phyloP scores from a whole-genome alignment of 192 early-diverging fungal species.

The Coemansia sp. region DNA sequence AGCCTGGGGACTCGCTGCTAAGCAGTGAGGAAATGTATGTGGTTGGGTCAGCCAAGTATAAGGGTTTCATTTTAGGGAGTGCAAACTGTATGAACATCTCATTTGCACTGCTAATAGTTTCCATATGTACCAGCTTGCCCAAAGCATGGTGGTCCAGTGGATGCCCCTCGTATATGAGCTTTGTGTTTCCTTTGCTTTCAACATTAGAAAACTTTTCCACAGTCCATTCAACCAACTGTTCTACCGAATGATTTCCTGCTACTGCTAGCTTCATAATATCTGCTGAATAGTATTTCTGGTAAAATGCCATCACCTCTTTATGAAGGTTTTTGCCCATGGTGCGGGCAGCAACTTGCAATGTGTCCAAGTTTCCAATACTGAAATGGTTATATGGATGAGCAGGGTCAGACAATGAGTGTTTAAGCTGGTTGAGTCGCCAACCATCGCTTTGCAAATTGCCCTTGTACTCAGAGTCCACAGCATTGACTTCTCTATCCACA shows the following conservation, averaged over 20 bases:
- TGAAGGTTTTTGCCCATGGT: neutral
- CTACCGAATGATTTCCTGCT: slow-evolving; percentile 74
- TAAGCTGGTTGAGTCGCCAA: slow-evolving; percentile 3
- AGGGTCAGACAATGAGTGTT: slow-evolving; percentile 36
- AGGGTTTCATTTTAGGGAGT: neutral
- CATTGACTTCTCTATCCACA: slow-evolving; percentile 83
- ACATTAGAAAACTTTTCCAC: slow-evolving; percentile 78
- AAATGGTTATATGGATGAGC: slow-evolving; percentile 56
- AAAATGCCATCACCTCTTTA: slow-evolving; percentile 76
- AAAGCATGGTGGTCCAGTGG: slow-evolving; percentile 69
- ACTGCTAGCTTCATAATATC: slow-evolving; percentile 89
- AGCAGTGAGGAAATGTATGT: neutral
- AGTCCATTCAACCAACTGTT: slow-evolving; percentile 71
- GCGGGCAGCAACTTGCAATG: slow-evolving; percentile 55
- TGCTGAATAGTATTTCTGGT: slow-evolving; percentile 82
- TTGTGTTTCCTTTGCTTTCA: slow-evolving; percentile 64
- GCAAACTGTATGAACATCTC: neutral
- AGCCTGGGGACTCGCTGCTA: neutral
- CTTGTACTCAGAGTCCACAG: slow-evolving; percentile 92
- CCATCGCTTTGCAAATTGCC: slow-evolving; percentile 73
- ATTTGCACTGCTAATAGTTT: neutral
- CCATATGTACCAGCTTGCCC: slow-evolving; percentile 62
- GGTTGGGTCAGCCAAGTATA: neutral
- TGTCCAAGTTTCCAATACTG: slow-evolving; percentile 69
- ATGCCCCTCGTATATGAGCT: slow-evolving; percentile 60